Percentiles rank a stretch among this genome's conserved stretches.
These are phyloP conservation scores for Sordaria brevicollis DNA, from an alignment of 495 filamentous ascomycete genomes.

Conservation along the genomic window DNA sequence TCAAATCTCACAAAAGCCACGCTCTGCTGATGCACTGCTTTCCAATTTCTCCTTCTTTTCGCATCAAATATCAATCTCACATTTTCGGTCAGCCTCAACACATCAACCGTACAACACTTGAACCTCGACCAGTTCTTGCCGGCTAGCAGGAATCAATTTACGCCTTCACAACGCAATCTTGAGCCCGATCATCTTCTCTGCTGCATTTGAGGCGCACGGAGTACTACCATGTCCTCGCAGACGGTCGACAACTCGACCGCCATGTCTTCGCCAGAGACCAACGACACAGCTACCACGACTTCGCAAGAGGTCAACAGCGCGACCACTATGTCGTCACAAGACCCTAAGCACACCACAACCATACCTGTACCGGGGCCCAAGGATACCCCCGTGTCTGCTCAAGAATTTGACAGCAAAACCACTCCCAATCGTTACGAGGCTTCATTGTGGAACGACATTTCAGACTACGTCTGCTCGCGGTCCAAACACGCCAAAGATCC, in stretches of 20 bases:
- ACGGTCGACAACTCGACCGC: not conserved
- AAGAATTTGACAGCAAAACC: no score
- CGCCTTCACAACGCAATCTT: not conserved
- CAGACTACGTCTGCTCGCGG: no score
- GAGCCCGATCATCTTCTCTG: not conserved
- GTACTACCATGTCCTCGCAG: not conserved
- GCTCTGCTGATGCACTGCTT: not conserved
- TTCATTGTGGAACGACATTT: not conserved
- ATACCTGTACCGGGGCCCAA: no score
- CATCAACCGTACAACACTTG: not conserved
- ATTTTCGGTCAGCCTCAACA: not conserved
- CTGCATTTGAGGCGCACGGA: not conserved
- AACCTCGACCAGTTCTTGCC: not conserved
- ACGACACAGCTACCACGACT: no score
- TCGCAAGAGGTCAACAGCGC: no score
- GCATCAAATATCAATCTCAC: not conserved
- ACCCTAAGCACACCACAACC: no score
- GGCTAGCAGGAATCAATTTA: not conserved
- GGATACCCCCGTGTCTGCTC: no score
- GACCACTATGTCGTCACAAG: no score
- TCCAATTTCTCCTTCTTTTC: not conserved
- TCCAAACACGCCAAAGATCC: no score
- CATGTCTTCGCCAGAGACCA: no score
- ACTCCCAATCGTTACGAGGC: not conserved
- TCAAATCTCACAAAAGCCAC: not conserved